phyloP scores from a whole-genome alignment of 805 yeast species.

The Maudiozyma turicensis region DNA sequence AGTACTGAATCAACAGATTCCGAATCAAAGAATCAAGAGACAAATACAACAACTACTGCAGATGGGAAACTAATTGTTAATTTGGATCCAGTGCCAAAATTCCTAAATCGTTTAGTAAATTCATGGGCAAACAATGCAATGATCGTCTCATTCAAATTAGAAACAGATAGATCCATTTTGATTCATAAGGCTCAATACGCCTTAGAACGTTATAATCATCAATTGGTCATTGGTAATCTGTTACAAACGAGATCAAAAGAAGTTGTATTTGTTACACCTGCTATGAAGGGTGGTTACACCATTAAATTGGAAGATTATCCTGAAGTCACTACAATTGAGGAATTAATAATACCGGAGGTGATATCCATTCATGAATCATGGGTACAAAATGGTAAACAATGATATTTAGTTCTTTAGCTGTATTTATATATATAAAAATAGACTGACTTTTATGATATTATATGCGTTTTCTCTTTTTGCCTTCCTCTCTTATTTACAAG shows the following conservation, averaged over 20 bases:
- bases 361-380: conserved; percentile 52
- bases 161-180: conserved; percentile 68
- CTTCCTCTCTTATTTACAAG: conserved; percentile 28
- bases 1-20: conserved; percentile 18
- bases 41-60: conserved; percentile 15
- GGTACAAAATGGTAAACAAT: conserved; percentile 31
- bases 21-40: neutral
- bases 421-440: neutral
- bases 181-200: conserved; percentile 72
- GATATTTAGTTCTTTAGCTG: neutral
- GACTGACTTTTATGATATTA: neutral
- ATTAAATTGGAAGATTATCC: conserved; percentile 32
- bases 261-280: conserved; percentile 63
- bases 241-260: conserved; percentile 80
- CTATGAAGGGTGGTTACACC: conserved; percentile 36
- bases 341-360: conserved; percentile 70
- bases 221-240: conserved; percentile 87
- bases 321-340: conserved; percentile 49
- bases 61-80: conserved; percentile 72
- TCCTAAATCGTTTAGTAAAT: conserved; percentile 76
- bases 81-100: conserved; percentile 93
- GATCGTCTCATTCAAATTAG: conserved; percentile 90
- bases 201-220: conserved; percentile 78
- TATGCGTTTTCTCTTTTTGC: neutral
- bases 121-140: conserved; percentile 92